Percentiles rank a stretch among this genome's conserved stretches.
These are phyloP conservation scores for Pluteus cervinus DNA, from an alignment of 768 basidiomycete genomes.

Conservation along the genomic window DNA sequence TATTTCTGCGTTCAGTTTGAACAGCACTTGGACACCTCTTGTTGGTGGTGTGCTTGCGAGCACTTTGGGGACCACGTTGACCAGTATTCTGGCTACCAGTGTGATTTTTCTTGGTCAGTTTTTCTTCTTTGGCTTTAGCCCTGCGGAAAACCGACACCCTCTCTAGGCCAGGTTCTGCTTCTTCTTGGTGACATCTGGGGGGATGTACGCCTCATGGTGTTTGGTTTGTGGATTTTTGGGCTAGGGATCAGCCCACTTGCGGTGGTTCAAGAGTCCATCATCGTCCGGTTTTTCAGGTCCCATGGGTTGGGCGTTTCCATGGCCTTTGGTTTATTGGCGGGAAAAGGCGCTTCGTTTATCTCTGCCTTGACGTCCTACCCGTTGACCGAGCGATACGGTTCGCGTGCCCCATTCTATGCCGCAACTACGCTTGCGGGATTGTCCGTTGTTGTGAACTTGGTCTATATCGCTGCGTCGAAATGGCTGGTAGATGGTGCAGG, in stretches of 20 bases:
- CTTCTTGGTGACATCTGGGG: slow-evolving; percentile 57
- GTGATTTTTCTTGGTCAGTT: slow-evolving; percentile 54
- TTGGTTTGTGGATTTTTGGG: slow-evolving; percentile 77
- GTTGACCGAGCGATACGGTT: slow-evolving; percentile 60
- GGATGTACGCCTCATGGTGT: slow-evolving; percentile 61
- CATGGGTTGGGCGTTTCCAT: slow-evolving; percentile 73
- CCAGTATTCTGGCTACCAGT: slow-evolving; percentile 70
- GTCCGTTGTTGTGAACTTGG: slow-evolving; percentile 62
- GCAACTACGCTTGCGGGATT: slow-evolving; percentile 57
- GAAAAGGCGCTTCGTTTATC: slow-evolving; percentile 73
- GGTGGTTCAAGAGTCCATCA: slow-evolving; percentile 81
- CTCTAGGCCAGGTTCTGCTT: slow-evolving; percentile 57
- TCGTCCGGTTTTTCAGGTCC: slow-evolving; percentile 74
- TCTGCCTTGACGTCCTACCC: slow-evolving; percentile 74
- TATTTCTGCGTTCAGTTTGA: slow-evolving; percentile 71
- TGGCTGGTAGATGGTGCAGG: slow-evolving; percentile 61
- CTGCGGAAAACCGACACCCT: slow-evolving; percentile 1
- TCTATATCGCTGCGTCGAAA: slow-evolving; percentile 58
- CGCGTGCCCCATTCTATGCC: slow-evolving; percentile 70
- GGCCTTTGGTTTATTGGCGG: slow-evolving; percentile 78
- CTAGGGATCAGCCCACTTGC: slow-evolving; percentile 75
- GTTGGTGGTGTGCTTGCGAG: slow-evolving; percentile 69
- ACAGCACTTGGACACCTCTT: slow-evolving; percentile 70
- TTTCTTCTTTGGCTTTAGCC: neutral
- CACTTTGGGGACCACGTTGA: slow-evolving; percentile 63